Conservation (phyloP, 2,329 filamentous ascomycete species). For the Colletotrichum filicis region DNA sequence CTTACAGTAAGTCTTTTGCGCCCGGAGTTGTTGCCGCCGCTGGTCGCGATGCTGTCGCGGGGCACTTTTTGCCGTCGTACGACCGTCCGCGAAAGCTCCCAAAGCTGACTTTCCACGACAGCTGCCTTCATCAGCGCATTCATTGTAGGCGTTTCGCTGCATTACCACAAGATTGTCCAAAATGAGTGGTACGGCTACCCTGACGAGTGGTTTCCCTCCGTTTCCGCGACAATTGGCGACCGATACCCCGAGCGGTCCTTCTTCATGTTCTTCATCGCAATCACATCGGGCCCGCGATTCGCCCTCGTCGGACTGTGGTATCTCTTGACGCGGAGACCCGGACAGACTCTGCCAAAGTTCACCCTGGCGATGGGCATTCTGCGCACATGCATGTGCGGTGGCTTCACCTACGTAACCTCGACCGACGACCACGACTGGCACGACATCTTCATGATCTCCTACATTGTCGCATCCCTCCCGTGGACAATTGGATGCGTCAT, state of each 20-base stretch:
- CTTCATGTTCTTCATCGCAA: constrained; percentile 96
- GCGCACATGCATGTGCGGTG: constrained; percentile 92
- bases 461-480: constrained; percentile 91
- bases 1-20: constrained; percentile 72
- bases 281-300: constrained; percentile 94
- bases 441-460: constrained; percentile 99
- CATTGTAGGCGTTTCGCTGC: constrained; percentile 81
- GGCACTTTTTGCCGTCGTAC: constrained; percentile 27
- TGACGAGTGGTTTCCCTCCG: constrained; percentile 95
- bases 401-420: constrained; percentile 98
- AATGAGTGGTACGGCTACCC: constrained; percentile 97
- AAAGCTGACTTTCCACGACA: constrained; percentile 45
- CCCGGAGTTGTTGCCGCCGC: not conserved
- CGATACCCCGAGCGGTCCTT: constrained; percentile 96
- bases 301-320: constrained; percentile 93
- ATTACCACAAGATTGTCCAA: constrained; percentile 97
- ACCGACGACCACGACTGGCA: constrained; percentile 99
- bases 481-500: constrained; percentile 94
- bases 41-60: not conserved
- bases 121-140: constrained; percentile 89
- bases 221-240: constrained; percentile 96
- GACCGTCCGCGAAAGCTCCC: not conserved
- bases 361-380: constrained; percentile 84
- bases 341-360: constrained; percentile 81
- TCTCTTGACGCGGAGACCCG: constrained; percentile 81